These are phyloP conservation scores for Davidsoniella neocaledoniae DNA, from an alignment of 2,329 filamentous ascomycete species.

Conservation along the genomic window DNA sequence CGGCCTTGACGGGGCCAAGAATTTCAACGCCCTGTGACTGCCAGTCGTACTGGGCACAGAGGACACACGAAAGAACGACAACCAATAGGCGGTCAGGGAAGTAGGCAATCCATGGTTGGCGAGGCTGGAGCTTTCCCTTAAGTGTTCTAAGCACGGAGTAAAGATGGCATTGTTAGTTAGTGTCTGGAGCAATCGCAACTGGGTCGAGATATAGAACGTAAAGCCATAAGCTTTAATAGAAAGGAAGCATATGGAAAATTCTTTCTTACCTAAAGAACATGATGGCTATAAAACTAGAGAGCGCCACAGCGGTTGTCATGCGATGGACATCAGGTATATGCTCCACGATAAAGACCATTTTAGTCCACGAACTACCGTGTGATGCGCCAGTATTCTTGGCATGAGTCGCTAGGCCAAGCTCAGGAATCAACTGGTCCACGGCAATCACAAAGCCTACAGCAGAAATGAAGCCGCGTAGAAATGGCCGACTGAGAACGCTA, in stretches of 20 bases:
- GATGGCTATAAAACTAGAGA: constrained; percentile 68
- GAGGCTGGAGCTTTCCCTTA: constrained; percentile 64
- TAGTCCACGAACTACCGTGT: constrained; percentile 76
- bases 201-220: too few species aligned
- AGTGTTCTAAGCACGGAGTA: constrained; percentile 30
- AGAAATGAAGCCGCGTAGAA: constrained; percentile 88
- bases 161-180: neutral
- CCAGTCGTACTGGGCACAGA: constrained; percentile 66
- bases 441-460: constrained; percentile 94
- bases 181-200: too few species aligned
- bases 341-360: constrained; percentile 60
- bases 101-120: constrained; percentile 68
- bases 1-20: constrained; percentile 63
- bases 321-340: constrained; percentile 51
- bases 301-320: constrained; percentile 61
- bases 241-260: too few species aligned
- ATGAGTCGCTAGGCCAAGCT: constrained; percentile 56
- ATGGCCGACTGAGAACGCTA: constrained; percentile 82
- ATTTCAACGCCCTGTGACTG: constrained; percentile 65
- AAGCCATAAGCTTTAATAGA: neutral
- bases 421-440: constrained; percentile 83
- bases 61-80: constrained; percentile 65
- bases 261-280: constrained; percentile 74
- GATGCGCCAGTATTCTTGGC: constrained; percentile 49
- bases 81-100: constrained; percentile 83